Conservation (phyloP, 345 rosid species). For the Citrus glauca region DNA sequence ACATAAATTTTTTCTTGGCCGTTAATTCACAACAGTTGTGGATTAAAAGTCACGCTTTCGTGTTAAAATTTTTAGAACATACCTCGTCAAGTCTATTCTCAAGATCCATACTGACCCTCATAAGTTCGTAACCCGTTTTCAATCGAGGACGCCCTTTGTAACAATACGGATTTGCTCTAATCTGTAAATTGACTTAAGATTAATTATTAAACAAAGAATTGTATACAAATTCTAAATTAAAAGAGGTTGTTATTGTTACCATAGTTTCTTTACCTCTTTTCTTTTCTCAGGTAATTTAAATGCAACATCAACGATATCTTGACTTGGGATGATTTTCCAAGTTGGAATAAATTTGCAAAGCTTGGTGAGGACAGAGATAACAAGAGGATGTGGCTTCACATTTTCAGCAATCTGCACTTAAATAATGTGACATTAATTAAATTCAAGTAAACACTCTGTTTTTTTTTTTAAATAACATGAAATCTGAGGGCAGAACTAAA, state of each 20-base stretch:
- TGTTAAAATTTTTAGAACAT: neutral
- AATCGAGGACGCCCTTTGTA: conserved; percentile 58
- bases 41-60: neutral
- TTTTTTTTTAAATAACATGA: neutral
- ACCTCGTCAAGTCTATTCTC: conserved; percentile 47
- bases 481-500: neutral
- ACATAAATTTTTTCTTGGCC: no score
- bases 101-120: conserved; percentile 34
- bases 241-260: no score
- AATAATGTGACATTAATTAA: neutral
- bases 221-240: neutral
- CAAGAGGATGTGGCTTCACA: conserved; percentile 44
- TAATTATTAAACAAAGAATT: neutral
- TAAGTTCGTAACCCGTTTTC: conserved; percentile 49
- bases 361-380: conserved; percentile 37
- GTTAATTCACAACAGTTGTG: no score
- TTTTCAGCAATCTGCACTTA: conserved; percentile 57
- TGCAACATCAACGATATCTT: conserved; percentile 61
- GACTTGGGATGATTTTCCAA: conserved; percentile 49
- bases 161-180: conserved; percentile 45
- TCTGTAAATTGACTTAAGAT: conserved; percentile 11
- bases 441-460: neutral
- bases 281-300: conserved; percentile 58
- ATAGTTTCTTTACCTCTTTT: conserved; percentile 33
- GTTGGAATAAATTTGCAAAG: conserved; percentile 53